Percentiles rank a stretch among this genome's conserved stretches.
These are phyloP conservation scores for Filosporella fistucella DNA, from an alignment of 495 filamentous ascomycete species.

Conservation along the genomic window DNA sequence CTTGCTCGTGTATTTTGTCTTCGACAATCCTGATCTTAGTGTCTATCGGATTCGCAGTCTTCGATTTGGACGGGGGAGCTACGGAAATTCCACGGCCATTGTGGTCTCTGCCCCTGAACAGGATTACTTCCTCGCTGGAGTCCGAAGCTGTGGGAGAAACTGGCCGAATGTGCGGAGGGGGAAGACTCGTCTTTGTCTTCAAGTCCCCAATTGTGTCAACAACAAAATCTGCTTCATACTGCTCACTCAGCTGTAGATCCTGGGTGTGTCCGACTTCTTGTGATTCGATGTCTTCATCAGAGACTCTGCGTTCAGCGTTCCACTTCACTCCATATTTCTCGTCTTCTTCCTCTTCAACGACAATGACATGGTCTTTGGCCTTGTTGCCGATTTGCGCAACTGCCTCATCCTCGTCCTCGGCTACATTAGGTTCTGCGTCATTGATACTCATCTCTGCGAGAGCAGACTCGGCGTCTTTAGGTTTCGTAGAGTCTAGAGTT, in stretches of 20 bases:
- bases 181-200: slow-evolving; percentile 21
- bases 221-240: not conserved
- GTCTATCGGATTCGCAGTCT: slow-evolving; percentile 10
- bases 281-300: no score
- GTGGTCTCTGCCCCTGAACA: slow-evolving; percentile 53
- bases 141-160: slow-evolving; percentile 35
- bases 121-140: slow-evolving; percentile 62
- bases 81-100: slow-evolving; percentile 10
- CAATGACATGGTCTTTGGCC: no score
- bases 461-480: slow-evolving; percentile 20
- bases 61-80: not conserved
- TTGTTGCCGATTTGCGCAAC: no score
- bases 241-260: no score
- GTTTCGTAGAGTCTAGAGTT: slow-evolving; percentile 39
- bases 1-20: slow-evolving; percentile 19
- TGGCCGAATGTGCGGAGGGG: slow-evolving; percentile 25
- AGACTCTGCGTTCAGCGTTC: no score
- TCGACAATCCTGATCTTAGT: slow-evolving; percentile 21
- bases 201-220: slow-evolving; percentile 15
- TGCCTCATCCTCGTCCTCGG: not conserved
- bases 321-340: no score
- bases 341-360: no score
- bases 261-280: no score
- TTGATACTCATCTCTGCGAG: slow-evolving; percentile 20
- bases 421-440: slow-evolving; percentile 4